Evolutionary conservation across 2,329 filamentous ascomycete species (phyloP).

Genomic region (Nigrograna mackinnonii): DNA sequence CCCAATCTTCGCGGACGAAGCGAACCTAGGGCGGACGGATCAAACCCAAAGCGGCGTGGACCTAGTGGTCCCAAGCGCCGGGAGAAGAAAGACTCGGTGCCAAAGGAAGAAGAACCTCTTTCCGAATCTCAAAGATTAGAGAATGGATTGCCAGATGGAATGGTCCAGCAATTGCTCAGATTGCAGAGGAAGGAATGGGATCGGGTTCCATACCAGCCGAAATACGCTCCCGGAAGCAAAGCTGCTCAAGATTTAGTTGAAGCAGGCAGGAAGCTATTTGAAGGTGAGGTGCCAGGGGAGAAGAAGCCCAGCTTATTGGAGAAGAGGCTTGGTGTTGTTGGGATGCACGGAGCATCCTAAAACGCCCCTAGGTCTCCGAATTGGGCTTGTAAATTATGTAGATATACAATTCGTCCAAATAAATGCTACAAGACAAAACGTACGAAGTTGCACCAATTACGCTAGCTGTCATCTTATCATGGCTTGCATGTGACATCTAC

Average conservation of each 20-base stretch:
- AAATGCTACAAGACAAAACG: too few species aligned
- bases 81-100: slow-evolving; percentile 8
- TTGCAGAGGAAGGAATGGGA: slow-evolving; percentile 41
- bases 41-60: neutral
- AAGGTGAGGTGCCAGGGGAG: slow-evolving; percentile 28
- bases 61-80: slow-evolving; percentile 22
- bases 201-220: slow-evolving; percentile 36
- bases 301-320: slow-evolving; percentile 34
- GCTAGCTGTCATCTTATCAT: too few species aligned
- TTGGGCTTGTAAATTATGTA: too few species aligned
- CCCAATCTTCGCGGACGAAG: slow-evolving; percentile 31
- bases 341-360: slow-evolving; percentile 39
- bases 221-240: slow-evolving; percentile 36
- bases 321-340: slow-evolving; percentile 32
- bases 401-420: too few species aligned
- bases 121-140: neutral
- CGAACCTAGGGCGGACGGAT: neutral
- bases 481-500: too few species aligned
- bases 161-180: slow-evolving; percentile 35
- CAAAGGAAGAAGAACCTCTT: neutral
- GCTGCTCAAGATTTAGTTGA: slow-evolving; percentile 34
- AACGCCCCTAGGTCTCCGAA: too few species aligned
- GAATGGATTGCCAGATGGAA: slow-evolving; percentile 26
- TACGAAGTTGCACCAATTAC: too few species aligned
- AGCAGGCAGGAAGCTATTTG: slow-evolving; percentile 33